These are phyloP conservation scores for Pichia kluyveri DNA, from an alignment of 805 yeast genomes.

Conservation along the genomic window DNA sequence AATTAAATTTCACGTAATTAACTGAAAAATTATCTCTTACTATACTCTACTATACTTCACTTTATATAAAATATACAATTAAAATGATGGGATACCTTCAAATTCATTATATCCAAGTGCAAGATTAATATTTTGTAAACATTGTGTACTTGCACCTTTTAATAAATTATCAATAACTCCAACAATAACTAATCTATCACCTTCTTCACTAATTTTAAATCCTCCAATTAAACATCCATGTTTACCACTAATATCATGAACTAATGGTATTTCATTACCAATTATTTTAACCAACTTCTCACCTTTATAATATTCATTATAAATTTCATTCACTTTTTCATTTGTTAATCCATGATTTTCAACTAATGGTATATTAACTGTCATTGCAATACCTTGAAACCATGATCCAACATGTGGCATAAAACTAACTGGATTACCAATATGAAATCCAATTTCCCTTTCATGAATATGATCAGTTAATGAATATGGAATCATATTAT, in stretches of 20 bases:
- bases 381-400: constrained; percentile 97
- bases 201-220: constrained; percentile 82
- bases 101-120: constrained; percentile 87
- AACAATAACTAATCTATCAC: constrained; percentile 85
- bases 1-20: too few relatives aligned
- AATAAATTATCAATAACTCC: constrained; percentile 93
- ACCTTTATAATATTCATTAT: constrained; percentile 79
- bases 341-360: constrained; percentile 48
- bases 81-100: constrained; percentile 71
- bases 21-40: too few relatives aligned
- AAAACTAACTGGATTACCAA: constrained; percentile 77
- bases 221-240: constrained; percentile 96
- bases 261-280: constrained; percentile 93
- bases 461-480: constrained; percentile 97
- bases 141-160: constrained; percentile 98
- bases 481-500: constrained; percentile 91
- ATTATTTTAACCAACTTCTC: constrained; percentile 79
- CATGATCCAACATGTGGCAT: constrained; percentile 98
- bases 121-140: constrained; percentile 91
- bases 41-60: too few relatives aligned
- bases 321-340: constrained; percentile 75
- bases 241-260: constrained; percentile 82
- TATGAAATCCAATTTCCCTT: constrained; percentile 75
- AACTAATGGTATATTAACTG: constrained; percentile 83
- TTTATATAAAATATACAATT: not conserved